phyloP scores from a whole-genome alignment of 2,329 filamentous ascomycete species.

The Phaeoacremonium minimum region DNA sequence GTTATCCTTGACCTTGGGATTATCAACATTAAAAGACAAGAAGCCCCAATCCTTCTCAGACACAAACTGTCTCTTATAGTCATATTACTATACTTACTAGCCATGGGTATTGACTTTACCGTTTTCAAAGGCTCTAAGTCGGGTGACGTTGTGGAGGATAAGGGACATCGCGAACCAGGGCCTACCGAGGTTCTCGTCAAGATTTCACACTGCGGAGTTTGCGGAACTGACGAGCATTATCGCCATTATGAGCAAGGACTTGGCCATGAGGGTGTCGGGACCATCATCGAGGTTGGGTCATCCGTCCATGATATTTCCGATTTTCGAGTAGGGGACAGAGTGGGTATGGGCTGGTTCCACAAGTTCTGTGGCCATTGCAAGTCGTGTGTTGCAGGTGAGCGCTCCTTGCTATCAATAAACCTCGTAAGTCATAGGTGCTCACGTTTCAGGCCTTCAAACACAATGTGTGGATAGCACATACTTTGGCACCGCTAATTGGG shows the following conservation, averaged over 20 bases:
- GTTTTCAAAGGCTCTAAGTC: slow-evolving; percentile 9
- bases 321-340: slow-evolving; percentile 45
- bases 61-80: too few species aligned
- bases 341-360: slow-evolving; percentile 36
- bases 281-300: slow-evolving; percentile 42
- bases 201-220: slow-evolving; percentile 13
- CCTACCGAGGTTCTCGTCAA: slow-evolving; percentile 9
- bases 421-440: too few species aligned
- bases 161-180: not conserved
- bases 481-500: slow-evolving; percentile 26
- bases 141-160: slow-evolving; percentile 1
- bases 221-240: slow-evolving; percentile 13
- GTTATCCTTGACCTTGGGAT: too few species aligned
- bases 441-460: not conserved
- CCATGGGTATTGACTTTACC: slow-evolving; percentile 6
- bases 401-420: too few species aligned
- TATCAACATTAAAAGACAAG: too few species aligned
- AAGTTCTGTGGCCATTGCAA: slow-evolving; percentile 35
- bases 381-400: slow-evolving; percentile 7
- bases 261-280: slow-evolving; percentile 51
- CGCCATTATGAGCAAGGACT: slow-evolving; percentile 21
- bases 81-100: too few species aligned
- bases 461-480: not conserved
- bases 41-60: too few species aligned
- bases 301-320: slow-evolving; percentile 24